Base-by-base conservation (phyloP, 768 basidiomycete species). In the Lactifluus piperatus region DNA sequence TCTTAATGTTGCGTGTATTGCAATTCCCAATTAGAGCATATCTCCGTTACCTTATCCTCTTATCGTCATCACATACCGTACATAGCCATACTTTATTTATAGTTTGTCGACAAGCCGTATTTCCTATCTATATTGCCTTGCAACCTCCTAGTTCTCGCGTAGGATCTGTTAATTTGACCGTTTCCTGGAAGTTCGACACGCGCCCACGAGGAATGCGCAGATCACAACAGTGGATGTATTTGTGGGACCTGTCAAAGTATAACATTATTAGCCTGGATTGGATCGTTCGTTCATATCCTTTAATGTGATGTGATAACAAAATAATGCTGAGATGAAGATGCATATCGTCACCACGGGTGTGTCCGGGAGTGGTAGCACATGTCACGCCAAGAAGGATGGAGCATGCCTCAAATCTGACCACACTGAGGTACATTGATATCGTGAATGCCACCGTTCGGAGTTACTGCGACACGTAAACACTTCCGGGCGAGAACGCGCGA, bases 21-120 rank as follows among this genome's bases (percentile, higher is more conserved):
- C 54, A 56, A 49, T 46, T 56, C 50, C 29, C 44, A 20, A 56
- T 56, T 56, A 52, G 55, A 56, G 30, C 39, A 47, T 54, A 56
- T 60, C 22, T 56, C 47, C 44, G 26, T 49, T 56, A 37, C 32
- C 36, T 18, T 39, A 26, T 18, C 9, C 45, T 49, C 26, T 20
- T 13, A 16, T 22, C 20, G 41, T 26, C 36, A 20, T 44, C 10
- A 34, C 32, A 34, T 48, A 56, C 34, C 47, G 13, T 55, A 55
- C 32, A 34, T 4, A 22, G 26, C 14, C 56, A 44, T 57, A 36
- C 49, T 32, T 20, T 49, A 57, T 51, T 27, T 51, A 57, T 51
- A 27, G 26, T 37, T 9, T 44, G 20, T 18, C 41, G 18, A 2
- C 22, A 49, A 30, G 9, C 14, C 32, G 39, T 16, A 43, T 39